Evolutionary conservation across 768 basidiomycete genomes (phyloP), one percentile per base, ranked within the genome.

Genomic region (Rhizopogon rudus): DNA sequence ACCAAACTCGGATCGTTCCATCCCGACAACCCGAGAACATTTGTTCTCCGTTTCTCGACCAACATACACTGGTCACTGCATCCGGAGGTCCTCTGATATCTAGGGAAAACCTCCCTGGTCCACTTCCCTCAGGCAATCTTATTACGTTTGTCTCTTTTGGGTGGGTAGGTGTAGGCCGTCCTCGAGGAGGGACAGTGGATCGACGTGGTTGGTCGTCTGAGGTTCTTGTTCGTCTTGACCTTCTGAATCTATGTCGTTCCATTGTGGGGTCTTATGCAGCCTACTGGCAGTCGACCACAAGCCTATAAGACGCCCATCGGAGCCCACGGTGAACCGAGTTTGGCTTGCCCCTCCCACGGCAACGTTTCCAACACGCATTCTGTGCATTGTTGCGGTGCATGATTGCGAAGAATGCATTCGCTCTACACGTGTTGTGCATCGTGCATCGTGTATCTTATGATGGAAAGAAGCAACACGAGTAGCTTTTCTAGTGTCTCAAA

Each of bases 51-150:
- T 51, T 49, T 37, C 48, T 49, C 20, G 48, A 49, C 48, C 48
- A 49, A 49, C 48, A 49, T 12, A 49, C 48, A 33, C 48, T 49
- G 5, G 48, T 49, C 20, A 49, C 48, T 25, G 35, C 48, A 49
- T 49, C 35, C 5, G 20, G 14, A 49, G 48, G 48, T 22, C 48
- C 48, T 25, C 48, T 35, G 8, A 49, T 35, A 96, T 97, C 73
- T 94, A 95, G 14, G 93, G 93, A 40, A 93, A 93, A 67, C 86
- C 89, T 63, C 94, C 91, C 54, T 88, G 77, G 73, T 95, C 94
- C 93, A 97, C 96, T 74, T 89, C 91, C 80, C 96, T 97, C 78
- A 96, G 75, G 74, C 92, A 92, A 68, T 97, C 48, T 17, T 39
- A 49, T 49, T 22, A 49, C 48, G 12, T 49, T 49, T 22, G 48